Evolutionary conservation across 306 rosid genomes (phyloP), one percentile per base, ranked within the genome.

Genomic region (Quercus alba): DNA sequence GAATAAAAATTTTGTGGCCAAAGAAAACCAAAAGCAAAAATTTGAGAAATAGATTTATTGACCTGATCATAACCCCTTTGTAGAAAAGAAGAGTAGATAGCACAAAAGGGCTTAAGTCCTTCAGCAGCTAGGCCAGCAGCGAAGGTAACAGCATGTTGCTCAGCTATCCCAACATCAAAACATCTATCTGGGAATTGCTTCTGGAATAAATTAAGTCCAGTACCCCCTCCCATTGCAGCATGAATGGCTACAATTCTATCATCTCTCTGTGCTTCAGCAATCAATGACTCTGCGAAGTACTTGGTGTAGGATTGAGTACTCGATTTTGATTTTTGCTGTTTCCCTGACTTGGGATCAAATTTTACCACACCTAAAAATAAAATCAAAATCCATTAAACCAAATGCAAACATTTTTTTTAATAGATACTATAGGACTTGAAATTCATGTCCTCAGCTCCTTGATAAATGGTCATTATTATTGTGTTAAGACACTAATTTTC

Each of bases 141-240:
- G 30, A 90, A 90, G 35, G 94, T 90, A 7, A 90, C 87, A 1
- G 94, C 94, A 77, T 90, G 94, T 57, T 90, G 94, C 62, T 90
- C 94, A 4, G 91, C 94, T 41, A 90, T 90, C 33, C 94, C 94
- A 18, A 88, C 94, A 73, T 90, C 94, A 10, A 90, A 90, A 55
- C 93, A 91, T 67, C 93, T 80, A 2, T 79, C 73, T 0, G 96
- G 91, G 23, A 89, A 89, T 26, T 70, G 78, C 56, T 89, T 87
- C 38, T 91, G 91, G 78, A 91, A 91, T 46, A 84, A 70, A 79
- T 91, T 89, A 59, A 91, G 93, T n/a, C 96, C 96, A 0, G 96
- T 91, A 4, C 93, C 96, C 38, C 91, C 90, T 74, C 96, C 96
- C 93, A 91, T 91, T 33, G 96, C 96, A 28, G 96, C 96, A 49